These are phyloP conservation scores for Ophiostoma himal-ulmi DNA, from an alignment of 2,329 filamentous ascomycete species.

Conservation along the genomic window DNA sequence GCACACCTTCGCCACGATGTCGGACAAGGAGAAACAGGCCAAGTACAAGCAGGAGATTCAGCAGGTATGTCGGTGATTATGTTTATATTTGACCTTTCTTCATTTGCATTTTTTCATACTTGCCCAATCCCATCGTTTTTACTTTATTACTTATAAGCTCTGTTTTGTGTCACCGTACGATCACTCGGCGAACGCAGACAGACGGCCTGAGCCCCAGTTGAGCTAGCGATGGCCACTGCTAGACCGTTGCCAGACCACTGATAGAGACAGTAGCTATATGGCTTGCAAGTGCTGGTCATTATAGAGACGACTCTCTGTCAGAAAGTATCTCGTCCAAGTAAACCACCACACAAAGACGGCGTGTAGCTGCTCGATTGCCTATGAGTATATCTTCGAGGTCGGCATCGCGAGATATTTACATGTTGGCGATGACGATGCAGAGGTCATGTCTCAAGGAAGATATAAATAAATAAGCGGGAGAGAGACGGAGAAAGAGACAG, in stretches of 20 bases:
- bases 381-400: background rate
- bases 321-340: background rate
- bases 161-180: background rate
- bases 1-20: slow-evolving; percentile 47
- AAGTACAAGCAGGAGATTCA: slow-evolving; percentile 99
- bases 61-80: slow-evolving; percentile 57
- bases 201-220: too few relatives aligned
- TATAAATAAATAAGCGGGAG: background rate
- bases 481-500: background rate
- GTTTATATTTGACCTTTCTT: background rate
- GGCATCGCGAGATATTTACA: background rate
- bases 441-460: background rate
- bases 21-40: slow-evolving; percentile 61
- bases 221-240: background rate
- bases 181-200: background rate
- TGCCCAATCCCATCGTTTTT: background rate
- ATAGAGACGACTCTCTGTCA: background rate
- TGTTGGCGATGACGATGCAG: background rate
- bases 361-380: background rate
- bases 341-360: background rate
- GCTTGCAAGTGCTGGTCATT: background rate
- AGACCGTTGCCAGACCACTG: background rate
- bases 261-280: background rate
- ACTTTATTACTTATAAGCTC: background rate
- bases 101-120: background rate